Conservation (phyloP, 78 protist species). For the Pigoraptor vietnamica region DNA sequence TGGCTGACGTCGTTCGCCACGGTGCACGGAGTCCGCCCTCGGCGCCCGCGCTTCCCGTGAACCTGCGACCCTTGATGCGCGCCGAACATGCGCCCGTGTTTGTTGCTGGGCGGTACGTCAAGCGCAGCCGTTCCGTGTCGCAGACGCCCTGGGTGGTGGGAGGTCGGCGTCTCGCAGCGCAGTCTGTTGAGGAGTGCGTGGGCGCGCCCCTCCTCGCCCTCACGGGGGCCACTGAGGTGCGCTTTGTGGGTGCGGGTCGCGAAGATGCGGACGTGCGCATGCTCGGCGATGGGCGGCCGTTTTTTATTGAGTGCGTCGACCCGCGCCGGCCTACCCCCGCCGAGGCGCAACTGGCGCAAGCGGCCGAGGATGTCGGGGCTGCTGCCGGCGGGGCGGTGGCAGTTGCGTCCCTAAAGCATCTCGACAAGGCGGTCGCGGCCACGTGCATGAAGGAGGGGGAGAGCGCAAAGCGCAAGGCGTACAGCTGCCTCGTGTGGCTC, state of each 20-base stretch:
- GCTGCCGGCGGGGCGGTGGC: constrained; percentile 2
- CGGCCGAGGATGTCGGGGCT: constrained; percentile 10
- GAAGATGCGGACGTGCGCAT: constrained; percentile 90
- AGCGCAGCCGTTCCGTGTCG: neutral
- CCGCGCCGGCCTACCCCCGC: neutral
- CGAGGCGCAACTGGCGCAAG: neutral
- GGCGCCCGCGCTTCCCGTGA: neutral
- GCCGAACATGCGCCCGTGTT: neutral
- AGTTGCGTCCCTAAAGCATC: too few relatives aligned
- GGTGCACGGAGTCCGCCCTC: neutral
- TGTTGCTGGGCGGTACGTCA: constrained; percentile 13
- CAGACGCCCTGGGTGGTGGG: constrained; percentile 6
- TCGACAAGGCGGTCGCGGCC: constrained; percentile 16
- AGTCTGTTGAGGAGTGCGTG: neutral
- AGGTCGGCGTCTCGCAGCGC: neutral
- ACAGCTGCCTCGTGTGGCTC: constrained; percentile 59
- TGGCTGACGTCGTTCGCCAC: neutral
- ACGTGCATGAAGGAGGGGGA: constrained; percentile 43
- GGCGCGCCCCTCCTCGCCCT: neutral
- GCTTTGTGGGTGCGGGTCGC: constrained; percentile 64
- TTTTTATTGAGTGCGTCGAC: constrained; percentile 53
- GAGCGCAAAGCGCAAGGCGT: constrained; percentile 50
- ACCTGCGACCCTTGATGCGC: neutral
- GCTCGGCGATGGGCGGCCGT: constrained; percentile 86
- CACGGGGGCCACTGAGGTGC: neutral